Evolutionary conservation across 1,139 yeast genomes (phyloP).

Genomic region (Protomyces macrosporus): DNA sequence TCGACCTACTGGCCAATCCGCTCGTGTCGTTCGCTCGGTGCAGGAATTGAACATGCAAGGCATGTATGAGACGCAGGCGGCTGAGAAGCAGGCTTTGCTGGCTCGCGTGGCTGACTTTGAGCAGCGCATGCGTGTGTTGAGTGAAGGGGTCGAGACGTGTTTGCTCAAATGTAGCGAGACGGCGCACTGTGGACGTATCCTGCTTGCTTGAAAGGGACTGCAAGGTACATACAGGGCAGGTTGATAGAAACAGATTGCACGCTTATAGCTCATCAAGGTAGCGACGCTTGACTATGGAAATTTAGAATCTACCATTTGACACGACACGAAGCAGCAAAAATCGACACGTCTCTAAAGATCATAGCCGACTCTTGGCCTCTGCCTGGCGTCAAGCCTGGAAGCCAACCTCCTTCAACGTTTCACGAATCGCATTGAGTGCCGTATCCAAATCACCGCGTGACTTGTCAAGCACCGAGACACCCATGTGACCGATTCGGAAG

Average conservation of each 20-base stretch:
- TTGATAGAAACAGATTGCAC: no score
- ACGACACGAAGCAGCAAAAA: background rate
- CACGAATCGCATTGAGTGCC: constrained; percentile 43
- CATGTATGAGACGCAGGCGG: background rate
- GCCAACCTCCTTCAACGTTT: constrained; percentile 41
- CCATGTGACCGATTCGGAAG: constrained; percentile 96
- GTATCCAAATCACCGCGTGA: constrained; percentile 43
- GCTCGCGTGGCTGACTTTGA: background rate
- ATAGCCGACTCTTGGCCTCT: background rate
- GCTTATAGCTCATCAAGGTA: no score
- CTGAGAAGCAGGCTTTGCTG: background rate
- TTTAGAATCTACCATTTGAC: no score
- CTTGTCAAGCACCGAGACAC: constrained; percentile 51
- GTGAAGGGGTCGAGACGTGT: background rate
- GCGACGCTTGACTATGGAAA: no score
- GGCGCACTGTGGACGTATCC: background rate
- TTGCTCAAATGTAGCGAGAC: background rate
- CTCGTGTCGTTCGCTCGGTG: no score
- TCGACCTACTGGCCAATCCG: no score
- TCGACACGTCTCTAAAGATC: background rate
- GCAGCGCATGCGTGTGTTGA: background rate
- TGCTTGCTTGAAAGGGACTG: no score
- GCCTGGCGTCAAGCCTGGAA: constrained; percentile 26
- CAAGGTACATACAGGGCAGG: no score
- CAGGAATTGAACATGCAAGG: background rate